Base-by-base conservation (phyloP, 2,329 filamentous ascomycete genomes). In the Cyphellophora europaea region DNA sequence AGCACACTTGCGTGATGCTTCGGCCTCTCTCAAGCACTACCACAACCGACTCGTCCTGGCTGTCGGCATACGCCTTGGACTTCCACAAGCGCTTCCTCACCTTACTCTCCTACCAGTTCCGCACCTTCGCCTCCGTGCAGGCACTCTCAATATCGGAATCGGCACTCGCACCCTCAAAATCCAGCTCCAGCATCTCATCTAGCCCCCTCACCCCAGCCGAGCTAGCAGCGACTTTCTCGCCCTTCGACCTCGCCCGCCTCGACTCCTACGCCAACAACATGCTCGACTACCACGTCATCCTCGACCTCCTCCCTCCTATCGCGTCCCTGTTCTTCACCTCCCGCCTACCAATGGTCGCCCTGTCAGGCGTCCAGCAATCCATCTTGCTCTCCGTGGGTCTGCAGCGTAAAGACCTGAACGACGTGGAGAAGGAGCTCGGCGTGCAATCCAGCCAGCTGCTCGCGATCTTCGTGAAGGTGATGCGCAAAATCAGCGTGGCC, bases 1-100 rank as follows among this genome's bases (percentile, higher is more conserved):
- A 98, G 61, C 91, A 98, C 57, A 94, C 91, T 0, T 95, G 87
- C 55, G 89, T 98, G 17, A 98, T 98, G 93, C 72, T 98, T 32
- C 77, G 86, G 38, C 82, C 87, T 2, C 69, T 98, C 3, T 58
- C 67, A 33, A 60, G 61, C 1, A 56, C 61, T 17, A 53, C 53
- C 1, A 58, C 43, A 5, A 78, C 77, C 27, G 86, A 94, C 48
- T 68, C 67, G 37, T 77, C 74, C 51, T 96, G 91, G 91, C 77
- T 96, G 0, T 85, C 84, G 11, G 86, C 87, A 2, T 98, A 93
- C 53, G 74, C 89, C 3, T 76, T 82, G 42, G 91, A 98, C 58
- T 98, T 96, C 71, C 88, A 96, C 53, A 79, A 77, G 44, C 79
- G 93, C n/a, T 96, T 96, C 67, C 67, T 94, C 32, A 77, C 82